Evolutionary conservation across 805 yeast species (phyloP).

Genomic region (Saturnispora hagleri): DNA sequence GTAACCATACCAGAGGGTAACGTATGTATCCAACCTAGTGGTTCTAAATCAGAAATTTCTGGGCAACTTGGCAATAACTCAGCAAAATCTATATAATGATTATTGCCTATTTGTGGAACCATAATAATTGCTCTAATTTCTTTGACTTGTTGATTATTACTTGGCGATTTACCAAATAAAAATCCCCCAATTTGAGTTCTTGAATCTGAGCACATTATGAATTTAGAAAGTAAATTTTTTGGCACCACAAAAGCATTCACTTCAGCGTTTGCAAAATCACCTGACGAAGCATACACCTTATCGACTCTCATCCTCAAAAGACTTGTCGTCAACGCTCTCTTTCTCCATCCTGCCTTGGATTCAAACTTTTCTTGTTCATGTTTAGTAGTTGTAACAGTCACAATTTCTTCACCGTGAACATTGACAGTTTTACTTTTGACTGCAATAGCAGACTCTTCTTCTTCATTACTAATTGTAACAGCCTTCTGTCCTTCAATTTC

Average conservation of each 20-base stretch:
- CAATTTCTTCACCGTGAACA: slow-evolving; percentile 94
- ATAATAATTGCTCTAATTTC: slow-evolving; percentile 69
- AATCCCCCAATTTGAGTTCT: slow-evolving; percentile 76
- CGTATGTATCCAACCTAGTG: slow-evolving; percentile 94
- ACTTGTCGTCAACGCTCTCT: slow-evolving; percentile 71
- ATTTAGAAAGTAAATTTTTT: slow-evolving; percentile 64
- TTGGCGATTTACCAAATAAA: slow-evolving; percentile 71
- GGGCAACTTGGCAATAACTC: slow-evolving; percentile 32
- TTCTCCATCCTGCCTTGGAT: slow-evolving; percentile 87
- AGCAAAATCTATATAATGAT: slow-evolving; percentile 57
- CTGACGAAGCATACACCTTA: slow-evolving; percentile 63
- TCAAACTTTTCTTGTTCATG: slow-evolving; percentile 80
- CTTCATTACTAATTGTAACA: slow-evolving; percentile 28
- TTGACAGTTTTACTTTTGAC: slow-evolving; percentile 75
- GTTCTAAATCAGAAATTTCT: slow-evolving; percentile 49
- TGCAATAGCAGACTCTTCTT: slow-evolving; percentile 50
- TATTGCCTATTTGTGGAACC: slow-evolving; percentile 82
- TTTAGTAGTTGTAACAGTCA: slow-evolving; percentile 83
- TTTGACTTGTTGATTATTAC: slow-evolving; percentile 61
- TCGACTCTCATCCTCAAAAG: slow-evolving; percentile 65
- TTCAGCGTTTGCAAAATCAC: slow-evolving; percentile 44
- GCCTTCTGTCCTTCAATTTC: slow-evolving; percentile 50
- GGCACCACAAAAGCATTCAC: slow-evolving; percentile 72
- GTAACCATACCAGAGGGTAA: slow-evolving; percentile 49
- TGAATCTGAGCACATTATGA: slow-evolving; percentile 72